Evolutionary conservation across 2,329 filamentous ascomycete genomes (phyloP).

Genomic region (Fusarium goolgardi): DNA sequence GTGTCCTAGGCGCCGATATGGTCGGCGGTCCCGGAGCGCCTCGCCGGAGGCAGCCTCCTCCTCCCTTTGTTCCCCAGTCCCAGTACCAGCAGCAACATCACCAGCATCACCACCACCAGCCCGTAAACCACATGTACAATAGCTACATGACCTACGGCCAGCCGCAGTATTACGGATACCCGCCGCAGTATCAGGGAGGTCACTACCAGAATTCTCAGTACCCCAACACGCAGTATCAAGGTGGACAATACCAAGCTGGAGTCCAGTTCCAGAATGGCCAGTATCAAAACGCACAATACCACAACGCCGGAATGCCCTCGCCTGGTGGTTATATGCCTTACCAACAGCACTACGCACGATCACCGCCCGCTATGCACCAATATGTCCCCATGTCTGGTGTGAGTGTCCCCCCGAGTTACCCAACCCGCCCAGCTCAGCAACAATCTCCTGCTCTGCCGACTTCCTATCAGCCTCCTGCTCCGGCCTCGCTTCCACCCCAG

Average conservation of each 20-base stretch:
- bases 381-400: constrained; percentile 65
- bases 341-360: constrained; percentile 61
- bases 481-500: constrained; percentile 58
- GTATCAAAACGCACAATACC: constrained; percentile 43
- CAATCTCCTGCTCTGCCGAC: constrained; percentile 66
- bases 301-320: constrained; percentile 54
- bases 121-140: constrained; percentile 62
- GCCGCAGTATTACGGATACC: constrained; percentile 64
- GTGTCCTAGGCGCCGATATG: constrained; percentile 53
- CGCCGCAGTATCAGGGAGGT: constrained; percentile 63
- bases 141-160: constrained; percentile 63
- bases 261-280: constrained; percentile 58
- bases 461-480: constrained; percentile 64
- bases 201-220: constrained; percentile 46
- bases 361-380: constrained; percentile 65
- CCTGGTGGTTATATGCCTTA: constrained; percentile 57
- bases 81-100: constrained; percentile 53
- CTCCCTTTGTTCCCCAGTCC: constrained; percentile 55
- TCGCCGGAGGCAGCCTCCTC: constrained; percentile 54
- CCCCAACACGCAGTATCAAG: constrained; percentile 42
- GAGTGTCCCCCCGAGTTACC: constrained; percentile 59
- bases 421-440: constrained; percentile 57
- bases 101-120: constrained; percentile 51
- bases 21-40: constrained; percentile 53
- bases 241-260: constrained; percentile 35